These are phyloP conservation scores for Nemania abortiva DNA, from an alignment of 2,329 filamentous ascomycete species.

Conservation along the genomic window DNA sequence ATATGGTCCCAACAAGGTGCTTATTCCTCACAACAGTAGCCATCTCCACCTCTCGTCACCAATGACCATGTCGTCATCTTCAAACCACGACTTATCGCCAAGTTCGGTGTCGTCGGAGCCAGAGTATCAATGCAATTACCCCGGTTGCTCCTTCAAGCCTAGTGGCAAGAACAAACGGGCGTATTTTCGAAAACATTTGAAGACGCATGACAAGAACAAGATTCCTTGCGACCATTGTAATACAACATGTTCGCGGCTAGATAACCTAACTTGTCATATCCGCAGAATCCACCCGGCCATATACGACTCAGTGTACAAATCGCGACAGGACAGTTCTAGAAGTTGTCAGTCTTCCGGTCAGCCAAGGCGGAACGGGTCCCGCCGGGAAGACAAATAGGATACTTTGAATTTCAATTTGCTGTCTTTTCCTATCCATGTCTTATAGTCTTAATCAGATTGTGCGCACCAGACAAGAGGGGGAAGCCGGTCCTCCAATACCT, in stretches of 20 bases:
- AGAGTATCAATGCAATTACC: conserved; percentile 14
- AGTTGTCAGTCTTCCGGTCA: neutral
- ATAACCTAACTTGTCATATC: conserved; percentile 33
- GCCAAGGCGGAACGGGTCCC: neutral
- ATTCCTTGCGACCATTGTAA: conserved; percentile 30
- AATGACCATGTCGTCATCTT: conserved; percentile 3
- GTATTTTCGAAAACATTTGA: conserved; percentile 38
- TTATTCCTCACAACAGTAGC: neutral
- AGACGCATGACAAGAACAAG: conserved; percentile 16
- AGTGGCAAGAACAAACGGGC: conserved; percentile 18
- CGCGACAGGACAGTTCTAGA: conserved; percentile 11
- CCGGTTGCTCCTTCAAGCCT: conserved; percentile 26
- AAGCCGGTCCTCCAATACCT: too few relatives aligned
- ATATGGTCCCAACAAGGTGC: neutral
- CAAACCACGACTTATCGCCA: conserved; percentile 9
- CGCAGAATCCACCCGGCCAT: conserved; percentile 8
- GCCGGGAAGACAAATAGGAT: neutral
- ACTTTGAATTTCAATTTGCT: neutral
- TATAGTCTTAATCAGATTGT: too few relatives aligned
- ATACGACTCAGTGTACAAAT: neutral
- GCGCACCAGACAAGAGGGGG: too few relatives aligned
- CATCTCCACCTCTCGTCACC: conserved; percentile 7
- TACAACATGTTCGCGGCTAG: conserved; percentile 23
- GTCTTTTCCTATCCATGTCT: neutral
- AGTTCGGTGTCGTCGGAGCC: neutral